Evolutionary conservation across 2,329 filamentous ascomycete genomes (phyloP).

Genomic region (Stylonectria norvegica): DNA sequence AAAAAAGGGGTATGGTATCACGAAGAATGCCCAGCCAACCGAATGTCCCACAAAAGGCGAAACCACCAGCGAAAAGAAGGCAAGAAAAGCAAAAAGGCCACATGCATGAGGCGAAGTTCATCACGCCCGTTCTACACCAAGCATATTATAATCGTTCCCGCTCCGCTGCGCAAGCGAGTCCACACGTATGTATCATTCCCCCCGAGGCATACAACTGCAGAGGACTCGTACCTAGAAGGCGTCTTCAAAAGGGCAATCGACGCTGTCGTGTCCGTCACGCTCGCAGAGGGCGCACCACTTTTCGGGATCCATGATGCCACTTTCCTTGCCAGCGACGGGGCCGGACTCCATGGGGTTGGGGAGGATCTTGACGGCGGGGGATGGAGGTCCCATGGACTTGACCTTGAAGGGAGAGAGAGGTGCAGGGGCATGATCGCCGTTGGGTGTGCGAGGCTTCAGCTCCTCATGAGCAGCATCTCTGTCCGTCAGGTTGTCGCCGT

Average conservation of each 20-base stretch:
- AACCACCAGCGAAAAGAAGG: slow-evolving; percentile 11
- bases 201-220: background rate
- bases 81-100: slow-evolving; percentile 13
- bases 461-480: slow-evolving; percentile 37
- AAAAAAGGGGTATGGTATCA: slow-evolving; percentile 34
- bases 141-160: slow-evolving; percentile 15
- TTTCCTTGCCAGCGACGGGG: slow-evolving; percentile 74
- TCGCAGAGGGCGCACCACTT: slow-evolving; percentile 99
- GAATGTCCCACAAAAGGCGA: slow-evolving; percentile 20
- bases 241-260: slow-evolving; percentile 91
- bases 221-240: slow-evolving; percentile 49
- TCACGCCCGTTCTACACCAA: slow-evolving; percentile 26
- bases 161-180: slow-evolving; percentile 4
- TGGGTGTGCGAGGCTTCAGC: slow-evolving; percentile 38
- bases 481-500: slow-evolving; percentile 29
- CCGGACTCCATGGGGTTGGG: slow-evolving; percentile 63
- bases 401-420: slow-evolving; percentile 52
- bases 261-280: slow-evolving; percentile 92
- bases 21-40: slow-evolving; percentile 30
- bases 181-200: background rate
- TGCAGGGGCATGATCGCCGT: slow-evolving; percentile 49
- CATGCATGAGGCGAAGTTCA: slow-evolving; percentile 24
- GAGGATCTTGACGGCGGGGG: slow-evolving; percentile 45
- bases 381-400: slow-evolving; percentile 38
- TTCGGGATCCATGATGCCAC: slow-evolving; percentile 71